These are phyloP conservation scores for Zoysia pacifica DNA, from an alignment of 176 grass and related monocot species.

Conservation along the genomic window DNA sequence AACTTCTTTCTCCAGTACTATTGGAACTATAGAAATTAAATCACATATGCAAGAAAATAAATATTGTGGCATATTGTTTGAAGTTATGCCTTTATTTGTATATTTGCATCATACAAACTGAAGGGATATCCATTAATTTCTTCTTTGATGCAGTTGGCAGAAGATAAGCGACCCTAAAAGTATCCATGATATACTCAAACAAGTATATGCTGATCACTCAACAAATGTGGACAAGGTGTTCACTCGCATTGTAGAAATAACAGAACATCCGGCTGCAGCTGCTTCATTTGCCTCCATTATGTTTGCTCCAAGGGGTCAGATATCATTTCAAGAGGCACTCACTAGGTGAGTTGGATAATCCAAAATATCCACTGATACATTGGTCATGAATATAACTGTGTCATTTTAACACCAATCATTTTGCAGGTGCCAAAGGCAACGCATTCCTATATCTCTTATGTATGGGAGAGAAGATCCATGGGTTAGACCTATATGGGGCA, in stretches of 20 bases:
- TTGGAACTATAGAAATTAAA: conserved; percentile 8
- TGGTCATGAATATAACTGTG: background rate
- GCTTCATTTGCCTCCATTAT: conserved; percentile 98
- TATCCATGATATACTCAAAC: conserved; percentile 78
- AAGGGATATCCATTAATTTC: conserved; percentile 11
- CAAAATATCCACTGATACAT: conserved; percentile 8
- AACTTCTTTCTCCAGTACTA: background rate
- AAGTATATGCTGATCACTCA: conserved; percentile 95
- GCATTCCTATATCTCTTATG: conserved; percentile 82
- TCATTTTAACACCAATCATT: conserved; percentile 28
- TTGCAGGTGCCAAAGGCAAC: conserved; percentile 68
- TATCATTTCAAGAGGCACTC: conserved; percentile 81
- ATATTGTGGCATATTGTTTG: background rate
- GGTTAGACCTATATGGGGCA: conserved; percentile 87
- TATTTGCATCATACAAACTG: conserved; percentile 17
- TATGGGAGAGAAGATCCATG: conserved; percentile 98
- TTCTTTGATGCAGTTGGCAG: conserved; percentile 72
- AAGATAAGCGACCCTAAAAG: conserved; percentile 90
- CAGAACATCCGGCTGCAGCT: conserved; percentile 88
- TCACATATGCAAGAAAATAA: background rate
- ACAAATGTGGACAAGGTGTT: conserved; percentile 91
- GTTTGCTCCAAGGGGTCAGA: conserved; percentile 79
- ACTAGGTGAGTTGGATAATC: conserved; percentile 43
- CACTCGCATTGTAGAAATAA: conserved; percentile 81
- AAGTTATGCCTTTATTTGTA: background rate